Evolutionary conservation across 169 alveolate genomes (phyloP).

Genomic region (Condylostoma magnum): DNA sequence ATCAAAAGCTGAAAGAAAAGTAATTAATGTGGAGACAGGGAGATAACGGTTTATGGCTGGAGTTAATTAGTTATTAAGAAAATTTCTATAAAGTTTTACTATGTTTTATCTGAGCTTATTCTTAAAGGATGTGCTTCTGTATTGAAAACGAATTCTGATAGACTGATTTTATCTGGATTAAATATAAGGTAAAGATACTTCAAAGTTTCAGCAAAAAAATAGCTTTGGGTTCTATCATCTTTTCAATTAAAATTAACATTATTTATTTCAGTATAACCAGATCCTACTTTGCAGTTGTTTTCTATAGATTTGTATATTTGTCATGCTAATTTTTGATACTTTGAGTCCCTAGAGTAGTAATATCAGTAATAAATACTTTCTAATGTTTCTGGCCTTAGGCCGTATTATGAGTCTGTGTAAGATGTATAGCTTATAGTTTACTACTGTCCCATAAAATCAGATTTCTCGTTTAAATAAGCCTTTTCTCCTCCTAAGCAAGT

Average conservation of each 20-base stretch:
- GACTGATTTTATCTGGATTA: neutral
- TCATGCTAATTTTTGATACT: constrained; percentile 31
- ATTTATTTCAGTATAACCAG: constrained; percentile 27
- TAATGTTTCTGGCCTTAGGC: constrained; percentile 38
- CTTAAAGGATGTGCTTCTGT: constrained; percentile 26
- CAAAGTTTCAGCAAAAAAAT: constrained; percentile 22
- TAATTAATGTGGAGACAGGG: no score
- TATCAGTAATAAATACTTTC: constrained; percentile 31
- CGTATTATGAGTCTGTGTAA: constrained; percentile 16
- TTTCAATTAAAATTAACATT: neutral
- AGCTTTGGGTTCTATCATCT: neutral
- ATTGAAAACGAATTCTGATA: constrained; percentile 10
- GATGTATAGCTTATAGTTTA: constrained; percentile 9
- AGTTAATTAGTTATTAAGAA: no score
- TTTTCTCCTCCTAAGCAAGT: neutral
- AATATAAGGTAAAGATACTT: constrained; percentile 17
- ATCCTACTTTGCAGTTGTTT: constrained; percentile 15
- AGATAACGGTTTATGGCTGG: no score
- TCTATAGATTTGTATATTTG: constrained; percentile 31
- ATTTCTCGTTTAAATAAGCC: neutral
- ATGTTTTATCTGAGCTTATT: no score
- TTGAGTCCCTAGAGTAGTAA: constrained; percentile 32
- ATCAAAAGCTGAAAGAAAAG: no score
- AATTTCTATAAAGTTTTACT: no score
- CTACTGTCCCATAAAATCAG: no score